A percentile compares a stretch with the other conserved stretches of the same genome.
phyloP scores from a whole-genome alignment of 768 basidiomycete genomes.

The Suillus clintonianus region DNA sequence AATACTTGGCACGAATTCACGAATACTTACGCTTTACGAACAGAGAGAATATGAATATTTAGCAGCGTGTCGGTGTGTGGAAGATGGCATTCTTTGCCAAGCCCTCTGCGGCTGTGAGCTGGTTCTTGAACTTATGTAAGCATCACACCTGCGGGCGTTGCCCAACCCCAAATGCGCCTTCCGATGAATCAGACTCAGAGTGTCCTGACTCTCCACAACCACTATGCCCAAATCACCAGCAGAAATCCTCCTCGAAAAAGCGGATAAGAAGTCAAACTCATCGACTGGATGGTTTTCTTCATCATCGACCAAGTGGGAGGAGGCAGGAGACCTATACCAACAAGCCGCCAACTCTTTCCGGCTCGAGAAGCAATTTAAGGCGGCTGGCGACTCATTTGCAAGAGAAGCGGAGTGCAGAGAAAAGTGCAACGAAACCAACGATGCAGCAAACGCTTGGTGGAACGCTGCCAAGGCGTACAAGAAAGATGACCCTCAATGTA shows the following conservation, averaged over 20 bases:
- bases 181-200: conserved; percentile 9
- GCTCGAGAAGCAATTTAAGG: conserved; percentile 88
- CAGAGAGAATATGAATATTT: neutral
- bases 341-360: conserved; percentile 94
- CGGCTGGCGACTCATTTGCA: conserved; percentile 90
- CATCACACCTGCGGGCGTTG: neutral
- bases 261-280: conserved; percentile 88
- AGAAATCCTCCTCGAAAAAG: conserved; percentile 77
- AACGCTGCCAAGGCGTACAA: conserved; percentile 97
- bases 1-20: neutral
- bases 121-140: neutral
- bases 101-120: neutral
- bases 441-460: conserved; percentile 99
- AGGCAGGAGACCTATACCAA: conserved; percentile 93
- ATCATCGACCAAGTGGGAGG: conserved; percentile 82
- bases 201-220: conserved; percentile 21
- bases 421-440: conserved; percentile 82
- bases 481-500: conserved; percentile 81
- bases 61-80: neutral
- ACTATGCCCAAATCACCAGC: conserved; percentile 82
- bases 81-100: neutral
- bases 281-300: conserved; percentile 90
- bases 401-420: conserved; percentile 95
- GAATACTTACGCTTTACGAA: neutral
- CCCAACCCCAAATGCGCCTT: neutral